A percentile compares a stretch with the other conserved stretches of the same genome.
These are phyloP conservation scores for Fonsecaea pedrosoi DNA, from an alignment of 2,329 filamentous ascomycete species.

Conservation along the genomic window DNA sequence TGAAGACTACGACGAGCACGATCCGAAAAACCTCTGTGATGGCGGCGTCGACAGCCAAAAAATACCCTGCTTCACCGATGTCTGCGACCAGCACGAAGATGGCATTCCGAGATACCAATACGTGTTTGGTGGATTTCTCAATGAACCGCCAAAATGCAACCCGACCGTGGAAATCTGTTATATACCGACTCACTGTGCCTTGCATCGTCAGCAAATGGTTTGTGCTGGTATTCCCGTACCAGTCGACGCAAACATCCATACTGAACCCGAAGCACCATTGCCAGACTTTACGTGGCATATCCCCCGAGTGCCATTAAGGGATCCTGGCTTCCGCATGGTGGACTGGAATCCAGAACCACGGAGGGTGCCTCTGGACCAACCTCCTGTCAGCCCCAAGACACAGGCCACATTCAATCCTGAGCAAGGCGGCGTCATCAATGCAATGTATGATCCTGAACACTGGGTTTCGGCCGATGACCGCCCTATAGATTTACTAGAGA, in stretches of 20 bases:
- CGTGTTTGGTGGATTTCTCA: not conserved
- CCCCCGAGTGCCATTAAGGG: slow-evolving; percentile 9
- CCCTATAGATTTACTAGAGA: slow-evolving; percentile 17
- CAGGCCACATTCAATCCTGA: not conserved
- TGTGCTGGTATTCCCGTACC: not conserved
- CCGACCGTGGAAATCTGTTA: slow-evolving; percentile 7
- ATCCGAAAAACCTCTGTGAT: slow-evolving; percentile 1
- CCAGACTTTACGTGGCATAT: slow-evolving; percentile 22
- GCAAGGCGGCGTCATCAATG: slow-evolving; percentile 17
- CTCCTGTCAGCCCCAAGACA: slow-evolving; percentile 1
- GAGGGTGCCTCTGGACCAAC: slow-evolving; percentile 12
- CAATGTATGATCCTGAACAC: slow-evolving; percentile 13
- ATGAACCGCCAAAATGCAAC: not conserved
- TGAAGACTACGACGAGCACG: slow-evolving; percentile 7
- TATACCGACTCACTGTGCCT: slow-evolving; percentile 3
- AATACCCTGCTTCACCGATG: slow-evolving; percentile 5
- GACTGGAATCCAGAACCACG: slow-evolving; percentile 27
- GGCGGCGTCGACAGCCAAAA: not conserved
- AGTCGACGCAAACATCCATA: slow-evolving; percentile 5
- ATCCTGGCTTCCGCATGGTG: slow-evolving; percentile 23
- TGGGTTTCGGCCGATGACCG: slow-evolving; percentile 25
- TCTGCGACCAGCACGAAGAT: slow-evolving; percentile 16
- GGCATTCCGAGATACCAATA: slow-evolving; percentile 2
- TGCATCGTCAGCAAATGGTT: not conserved
- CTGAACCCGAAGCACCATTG: not conserved